Base-by-base conservation (phyloP, 495 filamentous ascomycete species). In the Glonium stellatum region DNA sequence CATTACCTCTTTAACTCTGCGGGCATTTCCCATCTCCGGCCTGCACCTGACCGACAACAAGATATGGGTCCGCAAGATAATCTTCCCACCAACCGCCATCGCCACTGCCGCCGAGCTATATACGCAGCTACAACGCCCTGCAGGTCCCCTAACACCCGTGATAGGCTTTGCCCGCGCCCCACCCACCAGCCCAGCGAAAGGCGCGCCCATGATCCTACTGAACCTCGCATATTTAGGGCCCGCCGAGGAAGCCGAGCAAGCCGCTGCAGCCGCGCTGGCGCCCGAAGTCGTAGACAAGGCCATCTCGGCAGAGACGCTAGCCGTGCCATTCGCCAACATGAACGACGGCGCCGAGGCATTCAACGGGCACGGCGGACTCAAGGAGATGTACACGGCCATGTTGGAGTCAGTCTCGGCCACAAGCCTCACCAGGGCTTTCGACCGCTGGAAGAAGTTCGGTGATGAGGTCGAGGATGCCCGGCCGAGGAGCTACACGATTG, bases 121-220 rank as follows among this genome's bases (percentile, higher is more conserved):
- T 42, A 58, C 13, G 12, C 18, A 36, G 25, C 39, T 63, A 48
- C 19, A 48, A n/a, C 42, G 41, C 5, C 55, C 56, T 0, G 37
- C 50, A 31, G 15, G 3, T 0, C 56, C 56, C 18, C 25, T 63
- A 5, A 19, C 34, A 19, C 22, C 55, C 25, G 55, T 63, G 1
- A 55, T 63, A 5, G 37, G 31, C 27, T 63, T 63, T 42, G n/a
- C 54, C 0, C 61, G 62, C 35, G 57, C 62, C 10, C 57, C 62
- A 12, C 62, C 62, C 19, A 42, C 19, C 15, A 52, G 57, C 13
- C 62, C 62, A 12, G 47, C 39, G 34, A 50, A 52, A 11, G 57
- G 44, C 21, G 51, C 62, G 5, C 57, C 62, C 5, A 57, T 64
- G 37, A 34, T 60, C n/a, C 50, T 64, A 25, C 39, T 64, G 35